phyloP scores from a whole-genome alignment of 768 basidiomycete species.

The Auricularia auricula-judae region DNA sequence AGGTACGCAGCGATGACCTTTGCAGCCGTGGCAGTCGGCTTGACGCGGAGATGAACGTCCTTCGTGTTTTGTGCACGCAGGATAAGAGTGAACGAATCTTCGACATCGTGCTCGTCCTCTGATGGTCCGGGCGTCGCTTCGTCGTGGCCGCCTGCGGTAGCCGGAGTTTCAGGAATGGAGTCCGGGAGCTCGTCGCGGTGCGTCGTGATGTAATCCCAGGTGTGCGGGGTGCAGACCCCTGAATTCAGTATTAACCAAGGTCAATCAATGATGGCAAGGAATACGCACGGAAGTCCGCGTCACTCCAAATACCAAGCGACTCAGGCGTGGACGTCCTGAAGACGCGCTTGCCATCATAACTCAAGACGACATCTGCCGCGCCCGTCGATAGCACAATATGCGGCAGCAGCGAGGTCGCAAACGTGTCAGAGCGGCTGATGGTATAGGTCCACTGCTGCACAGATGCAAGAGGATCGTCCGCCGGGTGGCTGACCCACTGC shows the following conservation, averaged over 20 bases:
- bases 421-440: conserved; percentile 43
- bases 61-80: conserved; percentile 48
- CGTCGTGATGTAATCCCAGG: conserved; percentile 53
- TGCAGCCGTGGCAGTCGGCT: conserved; percentile 64
- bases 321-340: conserved; percentile 61
- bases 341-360: conserved; percentile 48
- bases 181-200: conserved; percentile 20
- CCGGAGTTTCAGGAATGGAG: conserved; percentile 4
- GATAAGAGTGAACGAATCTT: conserved; percentile 51
- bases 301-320: conserved; percentile 53
- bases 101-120: conserved; percentile 21
- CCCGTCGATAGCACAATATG: not conserved
- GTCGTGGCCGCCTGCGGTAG: not conserved
- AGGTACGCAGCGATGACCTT: conserved; percentile 68
- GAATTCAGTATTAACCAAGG: conserved; percentile 9
- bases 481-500: conserved; percentile 57
- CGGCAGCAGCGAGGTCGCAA: conserved; percentile 1
- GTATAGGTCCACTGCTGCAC: conserved; percentile 38
- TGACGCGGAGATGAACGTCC: conserved; percentile 55
- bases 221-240: conserved; percentile 58
- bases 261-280: not conserved
- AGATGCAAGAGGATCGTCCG: conserved; percentile 25
- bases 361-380: conserved; percentile 44
- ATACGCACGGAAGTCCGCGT: conserved; percentile 51
- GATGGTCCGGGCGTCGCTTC: conserved; percentile 8